Evolutionary conservation across 1,284 basidiomycete genomes (phyloP).

Genomic region (Ceratobasidium sp.): DNA sequence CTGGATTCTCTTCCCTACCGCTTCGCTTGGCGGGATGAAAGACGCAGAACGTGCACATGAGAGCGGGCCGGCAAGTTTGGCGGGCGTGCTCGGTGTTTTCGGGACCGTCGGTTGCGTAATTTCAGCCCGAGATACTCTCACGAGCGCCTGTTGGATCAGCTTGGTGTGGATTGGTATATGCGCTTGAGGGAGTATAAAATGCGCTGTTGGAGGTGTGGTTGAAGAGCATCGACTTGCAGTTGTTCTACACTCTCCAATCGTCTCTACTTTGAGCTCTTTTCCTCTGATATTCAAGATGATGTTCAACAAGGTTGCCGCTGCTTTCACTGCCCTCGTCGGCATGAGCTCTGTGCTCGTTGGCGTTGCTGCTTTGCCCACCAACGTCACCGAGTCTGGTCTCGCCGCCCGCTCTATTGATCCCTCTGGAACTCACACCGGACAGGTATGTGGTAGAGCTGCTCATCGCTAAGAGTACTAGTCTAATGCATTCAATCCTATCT

Average conservation of each 20-base stretch:
- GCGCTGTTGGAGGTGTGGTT: not conserved
- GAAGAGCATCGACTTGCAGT: constrained; percentile 10
- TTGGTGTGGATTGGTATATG: not conserved
- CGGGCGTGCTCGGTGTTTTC: constrained; percentile 10
- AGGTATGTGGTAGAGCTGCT: constrained; percentile 6
- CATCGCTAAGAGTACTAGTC: no score
- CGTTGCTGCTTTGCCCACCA: constrained; percentile 32
- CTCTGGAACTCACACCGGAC: constrained; percentile 34
- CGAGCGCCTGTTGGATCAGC: not conserved
- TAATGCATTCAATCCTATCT: not conserved
- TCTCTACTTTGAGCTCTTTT: not conserved
- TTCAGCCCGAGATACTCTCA: not conserved
- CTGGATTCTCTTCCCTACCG: no score
- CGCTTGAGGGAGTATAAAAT: constrained; percentile 1
- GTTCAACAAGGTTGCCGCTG: constrained; percentile 26
- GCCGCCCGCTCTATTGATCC: constrained; percentile 30
- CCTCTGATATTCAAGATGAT: not conserved
- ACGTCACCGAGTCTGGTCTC: constrained; percentile 7
- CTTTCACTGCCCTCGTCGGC: constrained; percentile 24
- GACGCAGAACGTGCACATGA: constrained; percentile 5
- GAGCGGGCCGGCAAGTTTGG: no score
- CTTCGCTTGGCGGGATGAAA: not conserved
- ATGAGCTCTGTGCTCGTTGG: constrained; percentile 19
- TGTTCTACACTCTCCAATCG: not conserved
- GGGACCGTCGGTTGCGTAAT: not conserved